Evolutionary conservation across 768 basidiomycete species (phyloP).

Genomic region (Pisolithus orientalis): DNA sequence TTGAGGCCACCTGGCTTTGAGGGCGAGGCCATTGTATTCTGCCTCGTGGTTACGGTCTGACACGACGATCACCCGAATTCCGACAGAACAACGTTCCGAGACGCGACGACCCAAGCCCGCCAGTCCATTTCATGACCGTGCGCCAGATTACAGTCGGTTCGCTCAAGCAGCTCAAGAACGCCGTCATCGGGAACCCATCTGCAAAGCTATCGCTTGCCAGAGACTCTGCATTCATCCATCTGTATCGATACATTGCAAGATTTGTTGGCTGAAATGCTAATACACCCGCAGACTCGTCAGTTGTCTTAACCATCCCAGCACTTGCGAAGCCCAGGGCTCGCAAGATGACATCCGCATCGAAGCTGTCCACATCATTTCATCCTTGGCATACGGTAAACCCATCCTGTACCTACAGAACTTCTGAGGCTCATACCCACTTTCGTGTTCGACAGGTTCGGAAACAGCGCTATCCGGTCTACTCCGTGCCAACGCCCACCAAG

Average conservation of each 20-base stretch:
- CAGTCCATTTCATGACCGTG: conserved; percentile 18
- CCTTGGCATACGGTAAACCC: conserved; percentile 56
- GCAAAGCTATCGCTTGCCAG: conserved; percentile 56
- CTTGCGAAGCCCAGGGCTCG: conserved; percentile 29
- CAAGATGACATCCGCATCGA: conserved; percentile 57
- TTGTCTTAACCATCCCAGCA: conserved; percentile 40
- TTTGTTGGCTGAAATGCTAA: neutral
- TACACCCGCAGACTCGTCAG: conserved; percentile 47
- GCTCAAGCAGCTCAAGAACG: conserved; percentile 68
- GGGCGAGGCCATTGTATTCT: too few relatives aligned
- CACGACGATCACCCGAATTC: neutral
- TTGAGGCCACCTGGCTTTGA: too few relatives aligned
- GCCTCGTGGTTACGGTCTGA: too few relatives aligned
- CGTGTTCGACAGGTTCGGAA: conserved; percentile 43
- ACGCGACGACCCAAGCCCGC: neutral
- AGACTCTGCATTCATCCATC: conserved; percentile 50
- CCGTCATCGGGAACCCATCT: conserved; percentile 73
- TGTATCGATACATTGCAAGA: conserved; percentile 29
- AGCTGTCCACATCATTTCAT: conserved; percentile 69
- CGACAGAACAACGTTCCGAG: neutral
- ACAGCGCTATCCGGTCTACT: conserved; percentile 54
- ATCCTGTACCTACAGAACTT: neutral
- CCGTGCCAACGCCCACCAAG: conserved; percentile 48
- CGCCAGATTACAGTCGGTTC: conserved; percentile 22
- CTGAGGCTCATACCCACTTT: too few relatives aligned